phyloP scores from a whole-genome alignment of 2,329 filamentous ascomycete species.

The Calonectria crousiana region DNA sequence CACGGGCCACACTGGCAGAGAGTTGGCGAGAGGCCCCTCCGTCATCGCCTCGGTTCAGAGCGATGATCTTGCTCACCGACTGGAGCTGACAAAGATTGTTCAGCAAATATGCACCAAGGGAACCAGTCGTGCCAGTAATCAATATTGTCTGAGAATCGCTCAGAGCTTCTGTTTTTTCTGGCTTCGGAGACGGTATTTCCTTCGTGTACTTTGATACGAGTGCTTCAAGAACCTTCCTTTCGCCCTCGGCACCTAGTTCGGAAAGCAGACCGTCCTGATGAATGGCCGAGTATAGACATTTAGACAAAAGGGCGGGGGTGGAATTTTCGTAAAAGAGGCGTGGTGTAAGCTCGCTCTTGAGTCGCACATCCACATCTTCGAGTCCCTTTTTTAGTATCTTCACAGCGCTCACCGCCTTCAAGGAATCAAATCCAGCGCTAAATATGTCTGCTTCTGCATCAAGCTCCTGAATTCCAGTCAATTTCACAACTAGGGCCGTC shows the following conservation, averaged over 20 bases:
- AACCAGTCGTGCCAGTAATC: conserved; percentile 89
- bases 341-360: neutral
- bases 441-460: neutral
- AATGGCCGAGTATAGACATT: neutral
- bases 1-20: conserved; percentile 51
- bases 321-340: neutral
- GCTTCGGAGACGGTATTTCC: neutral
- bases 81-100: conserved; percentile 46
- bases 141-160: conserved; percentile 70
- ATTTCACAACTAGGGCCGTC: neutral
- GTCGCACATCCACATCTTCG: neutral
- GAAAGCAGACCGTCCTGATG: neutral
- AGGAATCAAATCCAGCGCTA: neutral
- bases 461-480: neutral
- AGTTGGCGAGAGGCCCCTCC: conserved; percentile 54
- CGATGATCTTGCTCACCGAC: conserved; percentile 40
- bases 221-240: neutral
- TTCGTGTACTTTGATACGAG: conserved; percentile 5
- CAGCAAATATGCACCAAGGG: conserved; percentile 82
- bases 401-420: neutral
- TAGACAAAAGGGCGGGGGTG: neutral
- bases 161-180: neutral
- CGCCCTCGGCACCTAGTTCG: neutral
- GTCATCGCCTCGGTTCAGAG: conserved; percentile 48
- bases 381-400: neutral